Percentiles rank a stretch among this genome's conserved stretches.
These are phyloP conservation scores for Mycena galopus DNA, from an alignment of 768 basidiomycete genomes.

Conservation along the genomic window DNA sequence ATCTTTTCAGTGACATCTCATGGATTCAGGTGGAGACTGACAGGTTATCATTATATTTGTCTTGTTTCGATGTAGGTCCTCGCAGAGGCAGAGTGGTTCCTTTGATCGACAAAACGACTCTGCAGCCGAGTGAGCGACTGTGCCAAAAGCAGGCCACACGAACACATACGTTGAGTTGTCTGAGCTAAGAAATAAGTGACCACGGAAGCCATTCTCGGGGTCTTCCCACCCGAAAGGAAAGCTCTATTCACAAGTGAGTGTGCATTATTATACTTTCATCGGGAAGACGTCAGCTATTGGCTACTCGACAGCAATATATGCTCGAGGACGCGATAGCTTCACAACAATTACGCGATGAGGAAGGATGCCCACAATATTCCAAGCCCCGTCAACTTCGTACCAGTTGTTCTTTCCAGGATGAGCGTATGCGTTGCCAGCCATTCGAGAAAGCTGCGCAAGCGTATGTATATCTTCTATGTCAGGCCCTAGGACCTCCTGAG, in stretches of 20 bases:
- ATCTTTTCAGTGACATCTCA: not conserved
- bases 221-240: constrained; percentile 87
- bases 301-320: not conserved
- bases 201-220: constrained; percentile 81
- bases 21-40: constrained; percentile 37
- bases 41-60: constrained; percentile 94
- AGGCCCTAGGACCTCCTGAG: constrained; percentile 74
- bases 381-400: constrained; percentile 83
- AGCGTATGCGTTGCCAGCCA: constrained; percentile 92
- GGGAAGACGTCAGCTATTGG: not conserved
- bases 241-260: constrained; percentile 58
- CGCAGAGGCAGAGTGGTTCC: constrained; percentile 76
- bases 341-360: constrained; percentile 2
- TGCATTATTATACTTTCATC: not conserved
- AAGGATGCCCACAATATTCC: constrained; percentile 67
- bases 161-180: not conserved
- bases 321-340: not conserved
- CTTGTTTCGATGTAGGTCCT: constrained; percentile 89
- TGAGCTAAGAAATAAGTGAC: not conserved
- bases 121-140: constrained; percentile 63
- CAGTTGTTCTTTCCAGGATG: constrained; percentile 78
- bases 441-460: constrained; percentile 84
- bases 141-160: not conserved
- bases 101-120: constrained; percentile 91
- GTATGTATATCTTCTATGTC: constrained; percentile 86